Percentiles rank a stretch among this genome's conserved stretches.
Conservation (phyloP, 2,329 filamentous ascomycete species). For the Hypoxylon sp. region DNA sequence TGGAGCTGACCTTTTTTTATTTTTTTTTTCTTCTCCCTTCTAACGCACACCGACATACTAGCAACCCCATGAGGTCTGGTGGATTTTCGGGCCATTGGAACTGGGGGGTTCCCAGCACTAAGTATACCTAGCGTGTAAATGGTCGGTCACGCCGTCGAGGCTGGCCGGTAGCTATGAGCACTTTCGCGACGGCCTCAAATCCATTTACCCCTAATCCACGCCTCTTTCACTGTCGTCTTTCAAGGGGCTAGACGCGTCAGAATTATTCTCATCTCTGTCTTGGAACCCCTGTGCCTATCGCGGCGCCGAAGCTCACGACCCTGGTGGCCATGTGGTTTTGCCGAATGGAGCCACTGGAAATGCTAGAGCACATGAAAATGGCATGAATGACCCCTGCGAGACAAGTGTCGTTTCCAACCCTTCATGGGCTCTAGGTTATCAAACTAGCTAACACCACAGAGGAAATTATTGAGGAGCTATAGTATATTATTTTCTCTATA, state of each 20-base stretch:
- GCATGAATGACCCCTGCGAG: slow-evolving; percentile 33
- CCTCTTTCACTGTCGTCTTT: slow-evolving; percentile 11
- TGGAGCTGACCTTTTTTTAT: slow-evolving; percentile 20
- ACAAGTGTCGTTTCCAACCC: slow-evolving; percentile 38
- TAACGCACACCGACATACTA: slow-evolving; percentile 30
- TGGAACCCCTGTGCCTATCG: slow-evolving; percentile 11
- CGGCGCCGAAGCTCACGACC: slow-evolving; percentile 7
- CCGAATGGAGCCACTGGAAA: slow-evolving; percentile 20
- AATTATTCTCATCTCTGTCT: slow-evolving; percentile 2
- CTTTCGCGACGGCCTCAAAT: slow-evolving; percentile 22
- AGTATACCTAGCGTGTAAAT: not conserved
- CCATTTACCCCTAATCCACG: slow-evolving; percentile 1
- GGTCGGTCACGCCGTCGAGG: slow-evolving; percentile 19
- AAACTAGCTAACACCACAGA: slow-evolving; percentile 22
- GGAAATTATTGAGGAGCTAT: slow-evolving; percentile 25
- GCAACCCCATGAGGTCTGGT: slow-evolving; percentile 17
- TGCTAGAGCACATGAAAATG: slow-evolving; percentile 11
- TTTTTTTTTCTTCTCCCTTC: not conserved
- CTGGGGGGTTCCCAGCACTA: not conserved
- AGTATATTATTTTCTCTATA: slow-evolving; percentile 4
- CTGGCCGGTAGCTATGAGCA: slow-evolving; percentile 16
- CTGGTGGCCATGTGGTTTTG: slow-evolving; percentile 19
- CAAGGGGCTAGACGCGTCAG: slow-evolving; percentile 15
- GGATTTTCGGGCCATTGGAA: slow-evolving; percentile 19
- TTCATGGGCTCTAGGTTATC: slow-evolving; percentile 14